Base-by-base conservation (phyloP, 73 alveolate species). In the Urostyla sp. region DNA sequence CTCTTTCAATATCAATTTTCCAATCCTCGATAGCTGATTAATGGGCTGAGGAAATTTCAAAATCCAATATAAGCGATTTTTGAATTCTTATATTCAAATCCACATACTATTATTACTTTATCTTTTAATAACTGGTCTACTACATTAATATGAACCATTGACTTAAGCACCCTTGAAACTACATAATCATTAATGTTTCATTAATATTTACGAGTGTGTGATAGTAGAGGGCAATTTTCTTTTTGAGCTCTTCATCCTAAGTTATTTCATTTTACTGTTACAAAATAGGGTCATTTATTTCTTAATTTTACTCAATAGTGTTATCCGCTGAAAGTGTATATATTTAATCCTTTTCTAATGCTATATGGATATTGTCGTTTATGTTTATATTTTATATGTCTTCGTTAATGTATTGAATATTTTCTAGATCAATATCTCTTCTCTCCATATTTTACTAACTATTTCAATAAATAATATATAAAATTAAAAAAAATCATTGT, bases 1-100 rank as follows among this genome's bases (percentile, higher is more conserved):
- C 90, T 32, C 90, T 66, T 56, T 88, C 95, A 21, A 87, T 67
- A 43, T 88, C 95, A 36, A 88, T 82, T 44, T 88, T 74, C 91
- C 95, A 88, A 54, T 88, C 95, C 43, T 88, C 95, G 0, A 61
- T 38, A 6, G 95, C 95, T 10, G 78, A 45, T 27, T 59, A 50
- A 4, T 61, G 18, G 16, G 95, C 95, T 27, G 78, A 34, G 18
- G 72, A 82, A 40, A 32, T 26, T 27, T 88, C 91, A 54, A 78
- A 88, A 31, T 88, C 95, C 24, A 76, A 53, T 15, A 83, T 82
- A 18, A 88, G 58, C 21, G 85, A n/a, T 37, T 84, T 83, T 67
- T 88, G 91, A 48, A 84, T 78, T 36, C 92, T 28, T 59, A 88
- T 46, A 48, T 88, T 88, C 35, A 88, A 60, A 34, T 81, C 95